Percentiles rank a stretch among this genome's conserved stretches.
These are phyloP conservation scores for Saturnispora besseyi DNA, from an alignment of 805 yeast genomes.

Conservation along the genomic window DNA sequence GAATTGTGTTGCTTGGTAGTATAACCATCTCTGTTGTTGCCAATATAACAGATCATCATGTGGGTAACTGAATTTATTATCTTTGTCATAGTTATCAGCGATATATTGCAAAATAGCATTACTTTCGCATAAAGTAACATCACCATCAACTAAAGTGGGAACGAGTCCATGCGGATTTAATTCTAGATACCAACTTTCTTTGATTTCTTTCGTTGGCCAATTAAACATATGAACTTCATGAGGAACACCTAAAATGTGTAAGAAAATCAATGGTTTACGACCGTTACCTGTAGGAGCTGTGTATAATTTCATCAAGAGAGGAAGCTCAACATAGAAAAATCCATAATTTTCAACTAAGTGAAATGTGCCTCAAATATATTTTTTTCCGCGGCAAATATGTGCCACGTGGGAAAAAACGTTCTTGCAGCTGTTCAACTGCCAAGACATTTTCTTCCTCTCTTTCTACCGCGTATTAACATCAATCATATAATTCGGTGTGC, in stretches of 20 bases:
- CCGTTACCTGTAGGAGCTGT: constrained; percentile 36
- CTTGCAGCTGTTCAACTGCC: no score
- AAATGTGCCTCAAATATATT: no score
- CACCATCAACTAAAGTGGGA: constrained; percentile 40
- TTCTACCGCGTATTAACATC: no score
- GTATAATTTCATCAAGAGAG: constrained; percentile 22
- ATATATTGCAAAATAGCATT: constrained; percentile 52
- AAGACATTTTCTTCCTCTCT: no score
- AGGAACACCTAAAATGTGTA: constrained; percentile 32
- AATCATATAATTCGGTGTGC: no score
- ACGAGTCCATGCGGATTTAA: constrained; percentile 53
- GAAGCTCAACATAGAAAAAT: no score
- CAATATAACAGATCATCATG: constrained; percentile 35
- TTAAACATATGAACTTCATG: constrained; percentile 27
- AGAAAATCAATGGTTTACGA: constrained; percentile 28
- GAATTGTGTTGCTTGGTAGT: neutral
- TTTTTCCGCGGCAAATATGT: no score
- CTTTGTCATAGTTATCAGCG: constrained; percentile 48
- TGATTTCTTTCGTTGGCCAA: neutral
- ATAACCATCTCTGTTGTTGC: constrained; percentile 40
- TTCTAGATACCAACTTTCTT: constrained; percentile 41
- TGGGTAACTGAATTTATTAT: constrained; percentile 35
- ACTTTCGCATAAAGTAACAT: constrained; percentile 37
- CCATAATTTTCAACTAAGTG: no score
- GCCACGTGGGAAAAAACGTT: no score